These are phyloP conservation scores for Umbellularia californica DNA, from an alignment of 164 flowering plant genomes.

Conservation along the genomic window DNA sequence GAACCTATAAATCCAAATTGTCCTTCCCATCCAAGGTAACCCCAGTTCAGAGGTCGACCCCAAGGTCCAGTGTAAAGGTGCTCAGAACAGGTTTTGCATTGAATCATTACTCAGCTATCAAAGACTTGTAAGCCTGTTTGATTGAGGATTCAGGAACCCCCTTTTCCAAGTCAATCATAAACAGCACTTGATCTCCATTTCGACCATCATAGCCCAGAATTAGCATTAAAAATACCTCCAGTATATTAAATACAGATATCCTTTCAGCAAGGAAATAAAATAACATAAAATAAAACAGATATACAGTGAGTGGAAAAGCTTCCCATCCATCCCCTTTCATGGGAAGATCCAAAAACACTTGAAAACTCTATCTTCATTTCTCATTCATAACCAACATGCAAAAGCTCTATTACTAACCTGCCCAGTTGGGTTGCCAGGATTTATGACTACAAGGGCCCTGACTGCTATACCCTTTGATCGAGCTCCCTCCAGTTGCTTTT, in stretches of 20 bases:
- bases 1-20: no score
- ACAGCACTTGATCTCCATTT: no score
- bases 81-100: no score
- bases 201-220: neutral
- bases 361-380: neutral
- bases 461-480: slow-evolving; percentile 69
- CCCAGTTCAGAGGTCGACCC: no score
- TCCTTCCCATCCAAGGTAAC: no score
- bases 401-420: slow-evolving; percentile 48
- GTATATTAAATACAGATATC: no score
- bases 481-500: slow-evolving; percentile 74
- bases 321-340: neutral
- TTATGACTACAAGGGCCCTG: slow-evolving; percentile 96
- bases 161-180: no score
- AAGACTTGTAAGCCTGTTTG: no score
- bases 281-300: neutral
- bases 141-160: no score
- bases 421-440: slow-evolving; percentile 99
- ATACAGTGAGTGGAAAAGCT: neutral
- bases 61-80: no score
- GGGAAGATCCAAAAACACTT: neutral
- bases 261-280: no score
- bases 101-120: no score
- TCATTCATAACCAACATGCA: neutral
- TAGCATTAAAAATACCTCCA: neutral